Evolutionary conservation across 2,329 filamentous ascomycete species (phyloP).

Genomic region (Beauveria sp.): DNA sequence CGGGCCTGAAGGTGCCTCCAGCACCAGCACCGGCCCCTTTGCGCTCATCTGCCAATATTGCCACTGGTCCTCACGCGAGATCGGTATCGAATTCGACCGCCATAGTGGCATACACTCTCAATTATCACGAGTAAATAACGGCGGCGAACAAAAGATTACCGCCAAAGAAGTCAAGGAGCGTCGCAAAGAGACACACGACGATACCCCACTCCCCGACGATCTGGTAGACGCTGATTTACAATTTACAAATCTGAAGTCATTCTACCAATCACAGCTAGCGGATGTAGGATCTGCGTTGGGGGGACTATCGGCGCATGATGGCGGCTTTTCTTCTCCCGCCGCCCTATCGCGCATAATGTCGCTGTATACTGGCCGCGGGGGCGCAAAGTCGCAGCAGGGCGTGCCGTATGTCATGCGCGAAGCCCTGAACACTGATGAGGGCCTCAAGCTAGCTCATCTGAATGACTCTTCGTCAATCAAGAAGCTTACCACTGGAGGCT

Average conservation of each 20-base stretch:
- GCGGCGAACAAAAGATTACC: conserved; percentile 44
- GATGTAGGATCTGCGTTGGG: conserved; percentile 47
- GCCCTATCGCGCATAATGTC: conserved; percentile 86
- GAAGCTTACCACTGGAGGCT: conserved; percentile 51
- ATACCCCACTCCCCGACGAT: conserved; percentile 31
- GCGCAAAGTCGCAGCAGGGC: conserved; percentile 57
- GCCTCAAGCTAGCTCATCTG: conserved; percentile 55
- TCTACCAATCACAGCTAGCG: conserved; percentile 74
- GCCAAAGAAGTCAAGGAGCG: conserved; percentile 44
- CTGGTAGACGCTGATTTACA: conserved; percentile 58
- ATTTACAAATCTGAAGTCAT: conserved; percentile 66
- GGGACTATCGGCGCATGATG: conserved; percentile 34
- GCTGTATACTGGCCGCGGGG: conserved; percentile 64
- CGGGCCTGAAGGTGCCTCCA: conserved; percentile 29
- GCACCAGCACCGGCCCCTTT: conserved; percentile 48
- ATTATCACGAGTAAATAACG: conserved; percentile 61
- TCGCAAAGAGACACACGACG: conserved; percentile 38
- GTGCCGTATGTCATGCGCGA: conserved; percentile 74
- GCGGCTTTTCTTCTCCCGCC: conserved; percentile 65
- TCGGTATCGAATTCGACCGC: conserved; percentile 84
- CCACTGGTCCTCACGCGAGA: conserved; percentile 84
- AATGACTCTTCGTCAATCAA: conserved; percentile 56
- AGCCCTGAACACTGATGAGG: conserved; percentile 62
- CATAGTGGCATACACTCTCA: conserved; percentile 80
- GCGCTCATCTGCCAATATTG: conserved; percentile 85